phyloP scores from a whole-genome alignment of 805 yeast genomes.

The Lipomyces yamadae region DNA sequence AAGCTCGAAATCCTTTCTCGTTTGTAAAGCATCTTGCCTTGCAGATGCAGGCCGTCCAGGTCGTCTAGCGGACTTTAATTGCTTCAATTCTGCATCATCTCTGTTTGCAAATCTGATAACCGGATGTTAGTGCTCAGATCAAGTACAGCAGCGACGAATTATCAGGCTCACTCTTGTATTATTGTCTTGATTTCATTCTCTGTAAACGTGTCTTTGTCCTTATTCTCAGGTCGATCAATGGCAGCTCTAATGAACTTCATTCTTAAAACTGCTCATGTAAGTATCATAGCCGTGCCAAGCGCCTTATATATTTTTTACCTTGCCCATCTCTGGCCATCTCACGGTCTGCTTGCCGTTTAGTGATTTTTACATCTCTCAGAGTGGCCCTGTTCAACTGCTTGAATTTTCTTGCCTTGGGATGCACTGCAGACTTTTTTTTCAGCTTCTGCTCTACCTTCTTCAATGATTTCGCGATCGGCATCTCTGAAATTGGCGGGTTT shows the following conservation, averaged over 20 bases:
- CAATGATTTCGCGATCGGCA: constrained; percentile 74
- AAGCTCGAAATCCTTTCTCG: constrained; percentile 62
- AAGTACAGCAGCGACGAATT: not conserved
- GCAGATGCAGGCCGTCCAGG: constrained; percentile 85
- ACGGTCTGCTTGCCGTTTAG: constrained; percentile 57
- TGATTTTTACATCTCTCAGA: constrained; percentile 74
- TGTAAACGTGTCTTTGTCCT: constrained; percentile 52
- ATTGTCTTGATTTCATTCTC: constrained; percentile 65
- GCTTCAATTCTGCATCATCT: constrained; percentile 75
- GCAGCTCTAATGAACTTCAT: constrained; percentile 64
- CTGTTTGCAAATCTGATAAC: constrained; percentile 55
- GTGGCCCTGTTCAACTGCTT: constrained; percentile 86
- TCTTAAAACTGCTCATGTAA: constrained; percentile 51
- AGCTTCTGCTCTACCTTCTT: constrained; percentile 66
- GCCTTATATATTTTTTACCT: constrained; percentile 26
- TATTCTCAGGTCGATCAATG: constrained; percentile 47
- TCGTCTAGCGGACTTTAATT: constrained; percentile 65
- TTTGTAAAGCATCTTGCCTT: constrained; percentile 70
- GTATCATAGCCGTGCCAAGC: not conserved
- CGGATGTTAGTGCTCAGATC: not conserved
- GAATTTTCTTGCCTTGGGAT: constrained; percentile 88
- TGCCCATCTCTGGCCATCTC: constrained; percentile 54
- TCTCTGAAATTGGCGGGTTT: constrained; percentile 37
- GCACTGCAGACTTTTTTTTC: constrained; percentile 60
- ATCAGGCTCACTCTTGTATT: constrained; percentile 54